Percentiles rank a stretch among this genome's conserved stretches.
These are phyloP conservation scores for Globisporangium viniferum DNA, from an alignment of 352 stramenopile genomes.

Conservation along the genomic window DNA sequence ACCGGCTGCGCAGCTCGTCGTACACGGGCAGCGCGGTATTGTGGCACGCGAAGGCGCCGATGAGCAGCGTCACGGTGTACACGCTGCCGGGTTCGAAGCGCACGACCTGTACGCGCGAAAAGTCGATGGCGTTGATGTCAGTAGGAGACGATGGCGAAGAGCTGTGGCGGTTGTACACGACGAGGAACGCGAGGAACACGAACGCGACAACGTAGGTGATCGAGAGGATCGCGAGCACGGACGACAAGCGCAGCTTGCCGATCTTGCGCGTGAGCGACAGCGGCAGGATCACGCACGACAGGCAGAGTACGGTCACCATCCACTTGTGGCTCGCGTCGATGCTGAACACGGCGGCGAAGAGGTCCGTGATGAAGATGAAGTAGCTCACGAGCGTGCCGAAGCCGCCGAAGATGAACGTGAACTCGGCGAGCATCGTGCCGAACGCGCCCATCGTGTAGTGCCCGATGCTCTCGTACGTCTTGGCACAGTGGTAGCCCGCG, in stretches of 20 bases:
- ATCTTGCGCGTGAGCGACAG: slow-evolving; percentile 57
- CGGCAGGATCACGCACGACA: slow-evolving; percentile 46
- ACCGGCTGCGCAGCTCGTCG: slow-evolving; percentile 60
- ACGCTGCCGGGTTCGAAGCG: slow-evolving; percentile 55
- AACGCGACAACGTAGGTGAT: slow-evolving; percentile 71
- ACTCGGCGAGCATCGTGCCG: slow-evolving; percentile 62
- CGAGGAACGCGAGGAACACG: slow-evolving; percentile 47
- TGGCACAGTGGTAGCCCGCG: slow-evolving; percentile 54
- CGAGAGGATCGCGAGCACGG: slow-evolving; percentile 58
- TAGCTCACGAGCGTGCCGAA: slow-evolving; percentile 82
- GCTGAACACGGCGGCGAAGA: slow-evolving; percentile 45
- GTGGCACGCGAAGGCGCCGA: slow-evolving; percentile 70
- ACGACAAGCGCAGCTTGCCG: slow-evolving; percentile 58
- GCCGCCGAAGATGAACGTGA: slow-evolving; percentile 83
- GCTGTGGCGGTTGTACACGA: slow-evolving; percentile 21
- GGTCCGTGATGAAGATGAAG: slow-evolving; percentile 78
- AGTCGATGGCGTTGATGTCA: slow-evolving; percentile 16
- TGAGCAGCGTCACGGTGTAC: slow-evolving; percentile 76
- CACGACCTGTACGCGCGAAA: slow-evolving; percentile 40
- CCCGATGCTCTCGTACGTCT: slow-evolving; percentile 73
- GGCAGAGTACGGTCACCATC: slow-evolving; percentile 46
- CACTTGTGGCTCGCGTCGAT: slow-evolving; percentile 43
- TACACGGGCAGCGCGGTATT: slow-evolving; percentile 78
- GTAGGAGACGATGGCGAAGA: background rate
- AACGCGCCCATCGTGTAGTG: slow-evolving; percentile 69